Evolutionary conservation across 352 stramenopile genomes (phyloP), one percentile per base, ranked within the genome.

Genomic region (Pythium graminicola): DNA sequence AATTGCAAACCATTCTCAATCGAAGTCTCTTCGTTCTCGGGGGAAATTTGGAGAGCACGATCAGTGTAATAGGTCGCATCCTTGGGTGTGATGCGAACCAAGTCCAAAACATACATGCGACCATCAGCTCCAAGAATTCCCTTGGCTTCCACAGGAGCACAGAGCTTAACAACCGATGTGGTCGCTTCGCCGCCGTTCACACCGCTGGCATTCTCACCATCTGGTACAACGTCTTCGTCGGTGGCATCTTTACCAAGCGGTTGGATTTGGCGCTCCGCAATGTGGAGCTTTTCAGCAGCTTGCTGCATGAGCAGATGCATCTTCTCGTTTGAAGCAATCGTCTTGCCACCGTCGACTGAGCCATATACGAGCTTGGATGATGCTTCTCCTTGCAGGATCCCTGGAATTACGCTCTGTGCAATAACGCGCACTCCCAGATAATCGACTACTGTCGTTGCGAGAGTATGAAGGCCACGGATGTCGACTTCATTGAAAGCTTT

Each of bases 401-500:
- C 95, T 10, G 93, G 95, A 27, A 98, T 93, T 49, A 98, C 87
- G 49, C 85, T 98, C 64, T 99, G 95, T 39, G 91, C 96, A 48
- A 98, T 94, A 41, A 97, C 89, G 23, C 94, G 88, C 11, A 89
- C 82, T 48, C 95, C 95, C 62, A 98, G 54, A 62, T 97, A 98
- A 66, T 99, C 94, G 13, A 99, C 79, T 13, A 98, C 72, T 6
- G 95, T 87, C 3, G 93, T 99, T 22, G 89, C 91, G 26, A 98
- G 64, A 9, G 93, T 99, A 72, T 98, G 83, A 22, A 98, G 66
- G 29, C 83, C 89, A n/a, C 55, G 51, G 14, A 96, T 67, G 62
- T 98, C 93, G 24, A 82, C 82, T 13, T 95, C 77, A 63, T 98
- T 97, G 54, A 98, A 86, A 2, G 86, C 80, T 54, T 85, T 86